Conservation (phyloP, 73 alveolate genomes). For the Paramecium sexaurelia region DNA sequence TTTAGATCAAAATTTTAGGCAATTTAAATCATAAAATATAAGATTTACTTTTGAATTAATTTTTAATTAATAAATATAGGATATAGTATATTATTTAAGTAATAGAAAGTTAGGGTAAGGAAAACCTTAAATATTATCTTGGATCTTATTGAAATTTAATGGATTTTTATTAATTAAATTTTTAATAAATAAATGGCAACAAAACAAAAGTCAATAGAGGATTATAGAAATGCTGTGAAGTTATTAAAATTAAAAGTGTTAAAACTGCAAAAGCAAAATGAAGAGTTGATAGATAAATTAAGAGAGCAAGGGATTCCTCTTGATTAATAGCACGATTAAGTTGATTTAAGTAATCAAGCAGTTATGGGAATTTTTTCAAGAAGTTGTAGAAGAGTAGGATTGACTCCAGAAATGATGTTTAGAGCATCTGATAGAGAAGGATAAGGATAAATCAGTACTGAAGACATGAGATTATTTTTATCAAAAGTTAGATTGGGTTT, state of each 20-base stretch:
- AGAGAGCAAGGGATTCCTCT: constrained; percentile 35
- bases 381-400: constrained; percentile 43
- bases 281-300: not conserved
- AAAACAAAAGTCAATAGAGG: constrained; percentile 17
- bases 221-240: constrained; percentile 51
- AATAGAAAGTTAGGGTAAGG: too few relatives aligned
- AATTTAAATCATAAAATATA: not conserved
- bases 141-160: not conserved
- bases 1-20: not conserved
- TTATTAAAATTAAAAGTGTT: constrained; percentile 24
- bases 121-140: too few relatives aligned
- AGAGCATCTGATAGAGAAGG: constrained; percentile 59
- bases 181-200: constrained; percentile 42
- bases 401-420: constrained; percentile 57
- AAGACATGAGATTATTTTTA: constrained; percentile 23
- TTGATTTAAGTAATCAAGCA: not conserved
- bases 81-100: not conserved
- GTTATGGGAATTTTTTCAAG: constrained; percentile 48
- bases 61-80: not conserved
- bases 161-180: not conserved
- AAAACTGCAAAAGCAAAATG: not conserved
- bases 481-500: constrained; percentile 38
- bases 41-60: too few relatives aligned
- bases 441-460: constrained; percentile 13
- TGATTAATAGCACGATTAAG: not conserved